Conservation (phyloP, 2,329 filamentous ascomycete species). For the Stemphylium beticola region DNA sequence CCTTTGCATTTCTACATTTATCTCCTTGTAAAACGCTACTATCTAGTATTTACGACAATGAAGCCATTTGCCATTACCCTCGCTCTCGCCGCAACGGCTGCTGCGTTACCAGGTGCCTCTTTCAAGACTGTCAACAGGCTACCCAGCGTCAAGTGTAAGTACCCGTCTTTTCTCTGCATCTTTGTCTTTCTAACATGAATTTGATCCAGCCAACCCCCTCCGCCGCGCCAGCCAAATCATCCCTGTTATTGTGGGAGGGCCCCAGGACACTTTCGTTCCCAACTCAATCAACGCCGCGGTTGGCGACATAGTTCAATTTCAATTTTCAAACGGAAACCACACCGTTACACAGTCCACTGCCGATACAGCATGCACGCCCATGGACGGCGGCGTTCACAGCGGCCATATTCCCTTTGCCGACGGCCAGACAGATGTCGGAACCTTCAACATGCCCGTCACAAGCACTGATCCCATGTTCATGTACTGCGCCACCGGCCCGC, state of each 20-base stretch:
- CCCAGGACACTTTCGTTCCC: slow-evolving; percentile 38
- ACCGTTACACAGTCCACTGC: slow-evolving; percentile 38
- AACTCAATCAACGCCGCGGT: slow-evolving; percentile 36
- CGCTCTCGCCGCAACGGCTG: slow-evolving; percentile 16
- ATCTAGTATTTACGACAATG: slow-evolving; percentile 18
- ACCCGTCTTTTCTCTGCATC: background rate
- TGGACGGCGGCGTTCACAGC: slow-evolving; percentile 36
- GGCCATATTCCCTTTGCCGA: slow-evolving; percentile 41
- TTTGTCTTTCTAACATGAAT: background rate
- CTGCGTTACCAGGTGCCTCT: slow-evolving; percentile 21
- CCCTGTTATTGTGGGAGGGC: slow-evolving; percentile 40
- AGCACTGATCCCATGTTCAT: slow-evolving; percentile 39
- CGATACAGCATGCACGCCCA: slow-evolving; percentile 34
- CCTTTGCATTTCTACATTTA: slow-evolving; percentile 2
- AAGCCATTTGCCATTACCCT: slow-evolving; percentile 21
- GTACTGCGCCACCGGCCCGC: slow-evolving; percentile 41
- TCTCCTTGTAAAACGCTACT: background rate
- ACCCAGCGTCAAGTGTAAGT: slow-evolving; percentile 8
- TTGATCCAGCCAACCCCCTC: slow-evolving; percentile 28
- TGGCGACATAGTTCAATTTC: slow-evolving; percentile 40
- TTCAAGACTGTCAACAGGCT: slow-evolving; percentile 9
- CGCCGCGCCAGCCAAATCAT: slow-evolving; percentile 33
- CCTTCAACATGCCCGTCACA: slow-evolving; percentile 40
- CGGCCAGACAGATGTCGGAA: slow-evolving; percentile 38
- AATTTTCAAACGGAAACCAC: slow-evolving; percentile 43